Conservation (phyloP, 306 rosid genomes). For the Casuarina cunninghamiana region DNA sequence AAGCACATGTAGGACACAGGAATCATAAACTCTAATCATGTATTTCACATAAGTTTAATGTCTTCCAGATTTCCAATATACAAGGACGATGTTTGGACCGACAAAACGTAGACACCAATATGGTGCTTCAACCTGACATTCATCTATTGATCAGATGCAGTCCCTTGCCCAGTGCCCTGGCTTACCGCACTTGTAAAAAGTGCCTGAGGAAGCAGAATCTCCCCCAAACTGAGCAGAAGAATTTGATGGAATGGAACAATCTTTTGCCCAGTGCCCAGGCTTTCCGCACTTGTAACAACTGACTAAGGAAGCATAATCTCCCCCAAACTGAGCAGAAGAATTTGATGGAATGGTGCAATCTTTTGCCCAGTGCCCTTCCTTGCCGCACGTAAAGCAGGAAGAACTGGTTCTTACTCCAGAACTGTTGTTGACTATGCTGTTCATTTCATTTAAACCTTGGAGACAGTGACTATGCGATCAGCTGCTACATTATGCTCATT, state of each 20-base stretch:
- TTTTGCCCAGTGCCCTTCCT: slow-evolving; percentile 59
- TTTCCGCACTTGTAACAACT: slow-evolving; percentile 49
- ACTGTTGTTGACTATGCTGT: slow-evolving; percentile 24
- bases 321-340: slow-evolving; percentile 31
- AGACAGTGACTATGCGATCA: slow-evolving; percentile 10
- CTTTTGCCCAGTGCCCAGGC: slow-evolving; percentile 61
- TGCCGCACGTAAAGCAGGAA: slow-evolving; percentile 50
- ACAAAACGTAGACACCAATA: background rate
- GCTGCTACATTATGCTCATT: slow-evolving; percentile 32
- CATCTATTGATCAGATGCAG: slow-evolving; percentile 12
- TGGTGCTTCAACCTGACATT: background rate
- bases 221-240: slow-evolving; percentile 31
- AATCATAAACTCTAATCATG: background rate
- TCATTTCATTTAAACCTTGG: slow-evolving; percentile 14
- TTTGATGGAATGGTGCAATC: slow-evolving; percentile 43
- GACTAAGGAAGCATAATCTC: slow-evolving; percentile 29
- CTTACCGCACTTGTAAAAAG: slow-evolving; percentile 52
- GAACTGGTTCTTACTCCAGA: slow-evolving; percentile 30
- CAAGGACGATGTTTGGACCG: background rate
- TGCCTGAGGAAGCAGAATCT: slow-evolving; percentile 27
- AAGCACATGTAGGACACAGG: background rate
- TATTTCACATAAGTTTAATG: background rate
- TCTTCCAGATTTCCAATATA: background rate
- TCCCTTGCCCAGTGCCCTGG: slow-evolving; percentile 65
- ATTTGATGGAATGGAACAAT: slow-evolving; percentile 41